Conservation (phyloP, 2,329 filamentous ascomycete genomes). For the Zymoseptoria tritici region DNA sequence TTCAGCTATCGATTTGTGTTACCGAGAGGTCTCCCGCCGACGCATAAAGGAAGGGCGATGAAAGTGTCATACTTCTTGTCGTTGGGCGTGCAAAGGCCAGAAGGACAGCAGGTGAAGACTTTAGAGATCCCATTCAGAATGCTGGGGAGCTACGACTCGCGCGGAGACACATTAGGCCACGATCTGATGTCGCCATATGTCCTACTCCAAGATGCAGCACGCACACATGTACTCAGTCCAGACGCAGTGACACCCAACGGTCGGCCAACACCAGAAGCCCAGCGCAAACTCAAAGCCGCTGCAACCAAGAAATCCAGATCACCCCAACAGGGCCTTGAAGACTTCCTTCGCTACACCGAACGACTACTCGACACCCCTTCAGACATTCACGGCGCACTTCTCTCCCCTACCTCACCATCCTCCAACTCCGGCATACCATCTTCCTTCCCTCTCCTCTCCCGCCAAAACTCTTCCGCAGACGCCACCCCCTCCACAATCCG, state of each 20-base stretch:
- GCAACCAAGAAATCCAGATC: conserved; percentile 30
- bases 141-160: conserved; percentile 81
- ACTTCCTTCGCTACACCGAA: conserved; percentile 71
- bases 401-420: conserved; percentile 61
- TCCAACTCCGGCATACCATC: conserved; percentile 30
- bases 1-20: conserved; percentile 83
- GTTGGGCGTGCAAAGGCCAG: conserved; percentile 82
- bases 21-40: conserved; percentile 82
- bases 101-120: conserved; percentile 75
- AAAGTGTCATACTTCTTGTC: conserved; percentile 89
- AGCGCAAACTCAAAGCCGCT: conserved; percentile 6
- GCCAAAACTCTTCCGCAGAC: conserved; percentile 28
- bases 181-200: conserved; percentile 94
- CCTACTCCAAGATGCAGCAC: conserved; percentile 74
- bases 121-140: conserved; percentile 90
- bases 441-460: conserved; percentile 50
- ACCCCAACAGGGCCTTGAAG: conserved; percentile 40
- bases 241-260: conserved; percentile 6
- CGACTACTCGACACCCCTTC: conserved; percentile 58
- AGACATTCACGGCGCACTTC: conserved; percentile 51
- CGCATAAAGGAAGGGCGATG: conserved; percentile 83
- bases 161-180: conserved; percentile 83
- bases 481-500: conserved; percentile 55
- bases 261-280: conserved; percentile 12
- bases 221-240: conserved; percentile 35